Evolutionary conservation across 2,329 filamentous ascomycete genomes (phyloP).

Genomic region (Byssochlamys sp.): DNA sequence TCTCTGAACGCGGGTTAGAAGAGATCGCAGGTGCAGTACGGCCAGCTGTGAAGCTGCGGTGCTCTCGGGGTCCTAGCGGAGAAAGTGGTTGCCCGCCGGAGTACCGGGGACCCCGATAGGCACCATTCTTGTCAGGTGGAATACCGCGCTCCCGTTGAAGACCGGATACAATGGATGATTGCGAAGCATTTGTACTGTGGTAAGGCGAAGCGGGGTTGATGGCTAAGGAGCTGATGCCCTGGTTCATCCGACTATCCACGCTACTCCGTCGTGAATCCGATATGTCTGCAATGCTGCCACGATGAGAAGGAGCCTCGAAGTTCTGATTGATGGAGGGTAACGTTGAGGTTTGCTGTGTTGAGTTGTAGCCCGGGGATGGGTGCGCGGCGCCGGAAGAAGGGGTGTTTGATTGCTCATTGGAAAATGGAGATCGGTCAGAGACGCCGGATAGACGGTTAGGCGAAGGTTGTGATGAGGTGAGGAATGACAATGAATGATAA

Average conservation of each 20-base stretch:
- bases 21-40: conserved; percentile 41
- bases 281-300: conserved; percentile 31
- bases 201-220: conserved; percentile 41
- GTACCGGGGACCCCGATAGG: conserved; percentile 33
- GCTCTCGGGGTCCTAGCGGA: conserved; percentile 32
- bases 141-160: conserved; percentile 36
- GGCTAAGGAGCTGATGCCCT: conserved; percentile 39
- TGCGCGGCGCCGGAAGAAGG: conserved; percentile 30
- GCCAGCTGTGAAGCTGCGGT: conserved; percentile 34
- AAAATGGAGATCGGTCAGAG: conserved; percentile 34
- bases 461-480: conserved; percentile 37
- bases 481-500: conserved; percentile 34
- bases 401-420: conserved; percentile 29
- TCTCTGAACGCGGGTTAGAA: conserved; percentile 40
- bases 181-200: conserved; percentile 38
- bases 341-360: conserved; percentile 32
- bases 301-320: conserved; percentile 42
- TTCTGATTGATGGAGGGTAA: conserved; percentile 53
- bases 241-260: conserved; percentile 41
- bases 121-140: conserved; percentile 24
- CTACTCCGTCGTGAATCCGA: conserved; percentile 41
- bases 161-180: conserved; percentile 36
- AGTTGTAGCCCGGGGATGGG: conserved; percentile 29
- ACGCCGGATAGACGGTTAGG: conserved; percentile 32
- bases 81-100: conserved; percentile 32